phyloP scores from a whole-genome alignment of 257 asterid genomes.

The Orobanche coerulescens region DNA sequence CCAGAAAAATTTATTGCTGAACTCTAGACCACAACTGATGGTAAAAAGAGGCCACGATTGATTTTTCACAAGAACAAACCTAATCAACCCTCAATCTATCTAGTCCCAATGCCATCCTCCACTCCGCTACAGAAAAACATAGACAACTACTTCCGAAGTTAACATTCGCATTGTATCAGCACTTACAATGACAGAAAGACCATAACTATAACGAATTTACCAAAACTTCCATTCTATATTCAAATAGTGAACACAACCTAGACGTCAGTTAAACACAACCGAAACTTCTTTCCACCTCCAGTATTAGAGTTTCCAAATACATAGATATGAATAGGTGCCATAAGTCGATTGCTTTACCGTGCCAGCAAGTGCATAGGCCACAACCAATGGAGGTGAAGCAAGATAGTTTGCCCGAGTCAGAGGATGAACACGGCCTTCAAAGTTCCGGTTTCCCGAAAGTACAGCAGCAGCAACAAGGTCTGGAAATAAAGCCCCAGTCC shows the following conservation, averaged over 20 bases:
- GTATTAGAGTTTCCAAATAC: neutral
- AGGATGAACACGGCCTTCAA: constrained; percentile 94
- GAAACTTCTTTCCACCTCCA: neutral
- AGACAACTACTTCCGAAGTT: neutral
- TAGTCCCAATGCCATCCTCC: neutral
- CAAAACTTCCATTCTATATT: neutral
- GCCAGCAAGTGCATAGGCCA: constrained; percentile 94
- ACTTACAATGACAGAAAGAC: neutral
- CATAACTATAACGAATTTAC: neutral
- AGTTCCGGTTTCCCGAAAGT: constrained; percentile 87
- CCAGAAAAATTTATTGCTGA: neutral
- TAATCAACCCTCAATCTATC: neutral
- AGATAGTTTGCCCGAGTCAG: constrained; percentile 90
- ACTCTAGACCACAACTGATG: neutral
- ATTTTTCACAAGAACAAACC: neutral
- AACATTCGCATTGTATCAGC: neutral
- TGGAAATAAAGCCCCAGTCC: constrained; percentile 21
- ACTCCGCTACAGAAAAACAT: neutral
- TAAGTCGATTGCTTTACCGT: constrained; percentile 48
- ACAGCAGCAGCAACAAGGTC: constrained; percentile 90
- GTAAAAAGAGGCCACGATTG: neutral
- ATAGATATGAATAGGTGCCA: neutral
- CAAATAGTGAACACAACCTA: neutral
- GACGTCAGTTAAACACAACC: neutral
- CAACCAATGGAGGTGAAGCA: constrained; percentile 82